Base-by-base conservation (phyloP, 2,329 filamentous ascomycete species). In the Gnomoniopsis smithogilvyi region DNA sequence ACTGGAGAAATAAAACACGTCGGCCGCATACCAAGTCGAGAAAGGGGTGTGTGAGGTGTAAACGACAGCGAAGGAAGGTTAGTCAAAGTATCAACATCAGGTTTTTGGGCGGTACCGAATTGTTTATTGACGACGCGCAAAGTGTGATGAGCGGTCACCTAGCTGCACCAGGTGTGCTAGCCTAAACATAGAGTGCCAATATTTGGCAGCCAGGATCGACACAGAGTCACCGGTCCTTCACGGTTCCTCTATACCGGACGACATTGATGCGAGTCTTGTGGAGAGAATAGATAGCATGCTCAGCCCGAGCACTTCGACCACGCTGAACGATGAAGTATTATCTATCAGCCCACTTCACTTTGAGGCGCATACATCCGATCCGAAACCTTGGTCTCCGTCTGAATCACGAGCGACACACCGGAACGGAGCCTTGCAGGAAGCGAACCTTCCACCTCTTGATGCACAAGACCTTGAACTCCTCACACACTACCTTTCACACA, bases 81-180 rank as follows among this genome's bases (percentile, higher is more conserved):
- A 30, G 48, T 52, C 19, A 38, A n/a, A 15, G 12, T 15, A 12
- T 3, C 14, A 12, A 15, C 8, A 22, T 19, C 38, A n/a, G n/a
- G n/a, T n/a, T n/a, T 12, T 3, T n/a, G 14, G 19, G 24, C 34
- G 11, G n/a, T 47, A 3, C 38, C 26, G 6, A n/a, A 22, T 54
- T 60, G 22, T 43, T 26, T n/a, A 50, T 41, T 33, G 41, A 41
- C 43, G 14, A 21, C 46, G 22, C 21, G 22, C 7, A 30, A 14
- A 60, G 58, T 60, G 80, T 60, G 80, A 82, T 59, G 80, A 82
- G 67, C 68, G 68, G 15, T 82, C 79, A 63, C 80, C 80, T 3
- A 67, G 67, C 2, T 83, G 80, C 47, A 74, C 73, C 47, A 77
- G 79, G 62, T 83, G 80, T 59, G 66, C 74, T 17, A 70, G 73